Evolutionary conservation across 2,329 filamentous ascomycete genomes (phyloP).

Genomic region (Lachnellula suecica): DNA sequence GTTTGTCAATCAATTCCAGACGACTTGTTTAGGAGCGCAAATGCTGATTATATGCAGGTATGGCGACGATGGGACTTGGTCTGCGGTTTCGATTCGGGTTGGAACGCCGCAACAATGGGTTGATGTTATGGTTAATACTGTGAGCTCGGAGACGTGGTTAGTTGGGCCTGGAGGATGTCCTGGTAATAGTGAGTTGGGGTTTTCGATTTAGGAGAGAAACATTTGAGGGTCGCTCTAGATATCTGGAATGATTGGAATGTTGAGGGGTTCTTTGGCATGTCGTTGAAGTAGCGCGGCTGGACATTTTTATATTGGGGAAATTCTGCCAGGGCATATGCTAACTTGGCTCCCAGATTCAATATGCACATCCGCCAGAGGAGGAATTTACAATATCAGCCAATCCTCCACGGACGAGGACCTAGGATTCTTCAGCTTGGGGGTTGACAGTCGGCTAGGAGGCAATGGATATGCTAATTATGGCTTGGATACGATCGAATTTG

Average conservation of each 20-base stretch:
- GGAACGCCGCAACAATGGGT: conserved; percentile 53
- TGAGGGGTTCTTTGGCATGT: not conserved
- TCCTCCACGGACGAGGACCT: conserved; percentile 54
- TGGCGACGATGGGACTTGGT: conserved; percentile 71
- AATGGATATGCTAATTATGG: conserved; percentile 65
- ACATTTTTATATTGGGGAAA: not conserved
- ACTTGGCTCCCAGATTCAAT: conserved; percentile 39
- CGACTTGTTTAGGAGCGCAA: not conserved
- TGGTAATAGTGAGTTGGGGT: conserved; percentile 24
- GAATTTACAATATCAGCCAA: conserved; percentile 50
- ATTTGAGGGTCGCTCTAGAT: too few relatives aligned
- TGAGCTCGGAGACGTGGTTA: conserved; percentile 70
- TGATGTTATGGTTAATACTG: conserved; percentile 63
- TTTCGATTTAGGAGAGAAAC: not conserved
- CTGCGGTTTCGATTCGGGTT: conserved; percentile 61
- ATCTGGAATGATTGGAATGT: not conserved
- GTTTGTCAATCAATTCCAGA: conserved; percentile 12
- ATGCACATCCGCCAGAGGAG: conserved; percentile 58
- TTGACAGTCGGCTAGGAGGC: conserved; percentile 56
- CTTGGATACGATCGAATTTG: conserved; percentile 40
- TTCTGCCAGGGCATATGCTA: not conserved
- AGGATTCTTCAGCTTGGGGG: conserved; percentile 47
- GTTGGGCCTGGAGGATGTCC: conserved; percentile 58
- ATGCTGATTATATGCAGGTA: conserved; percentile 42
- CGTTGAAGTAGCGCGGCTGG: not conserved